Percentiles rank a stretch among this genome's conserved stretches.
Conservation (phyloP, 495 filamentous ascomycete genomes). For the Halenospora varia region DNA sequence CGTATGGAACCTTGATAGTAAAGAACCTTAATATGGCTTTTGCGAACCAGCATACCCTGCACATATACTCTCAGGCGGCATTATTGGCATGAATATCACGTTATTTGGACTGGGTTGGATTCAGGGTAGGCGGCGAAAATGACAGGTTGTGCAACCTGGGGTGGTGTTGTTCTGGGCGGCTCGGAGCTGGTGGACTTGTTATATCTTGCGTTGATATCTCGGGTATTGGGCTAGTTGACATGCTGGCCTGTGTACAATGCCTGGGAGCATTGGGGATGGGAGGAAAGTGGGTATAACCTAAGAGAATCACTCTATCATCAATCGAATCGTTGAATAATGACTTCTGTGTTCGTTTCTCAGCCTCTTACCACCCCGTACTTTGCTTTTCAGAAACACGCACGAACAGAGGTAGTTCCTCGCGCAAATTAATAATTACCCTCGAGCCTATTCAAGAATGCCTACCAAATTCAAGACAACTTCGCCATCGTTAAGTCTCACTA, state of each 20-base stretch:
- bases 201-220: neutral
- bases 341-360: no score
- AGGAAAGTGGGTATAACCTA: neutral
- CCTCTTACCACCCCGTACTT: no score
- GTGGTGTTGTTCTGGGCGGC: neutral
- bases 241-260: neutral
- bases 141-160: neutral
- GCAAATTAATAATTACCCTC: no score
- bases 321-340: neutral
- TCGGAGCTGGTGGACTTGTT: neutral
- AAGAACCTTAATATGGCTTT: neutral
- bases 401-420: no score
- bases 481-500: no score
- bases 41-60: neutral
- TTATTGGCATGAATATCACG: neutral
- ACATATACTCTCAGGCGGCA: neutral
- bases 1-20: neutral
- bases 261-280: neutral
- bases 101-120: neutral
- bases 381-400: no score
- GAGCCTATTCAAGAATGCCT: no score
- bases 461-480: no score
- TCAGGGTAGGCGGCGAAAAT: constrained; percentile 5
- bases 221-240: neutral
- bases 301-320: neutral